Evolutionary conservation across 2,329 filamentous ascomycete species (phyloP), one percentile per base, ranked within the genome.

Genomic region (Neofusicoccum sp.): DNA sequence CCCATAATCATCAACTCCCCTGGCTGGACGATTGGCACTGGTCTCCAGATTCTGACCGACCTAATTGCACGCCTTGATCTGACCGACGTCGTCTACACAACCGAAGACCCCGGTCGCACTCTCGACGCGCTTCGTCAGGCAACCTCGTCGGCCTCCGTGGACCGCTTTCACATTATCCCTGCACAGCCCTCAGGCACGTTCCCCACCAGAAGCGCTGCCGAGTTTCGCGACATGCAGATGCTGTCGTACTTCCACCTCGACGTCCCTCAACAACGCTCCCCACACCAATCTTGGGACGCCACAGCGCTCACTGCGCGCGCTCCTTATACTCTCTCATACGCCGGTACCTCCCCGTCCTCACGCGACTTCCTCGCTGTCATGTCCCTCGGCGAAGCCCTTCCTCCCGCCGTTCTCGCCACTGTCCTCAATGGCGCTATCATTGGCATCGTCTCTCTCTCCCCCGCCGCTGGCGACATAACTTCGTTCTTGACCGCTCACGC

Each of bases 241-340:
- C 87, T 91, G 81, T 87, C 89, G 0, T 93, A 93, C 67, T 91
- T 93, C 68, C 90, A 93, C 69, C 65, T 78, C 8, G 68, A 73
- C 16, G 48, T 62, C 40, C 69, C 65, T 43, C 33, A 51, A 49
- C 60, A 61, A 31, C 58, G 47, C 31, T 62, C 61, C 24, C 65
- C 66, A 43, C 53, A 66, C 43, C 64, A 63, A 64, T 58, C 69
- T 45, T 90, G 86, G 83, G 75, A 81, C 56, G 62, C 79, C 0
- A 77, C 75, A 0, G 82, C 88, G 0, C 73, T 93, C 7, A 84
- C 84, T 1, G 75, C 78, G 0, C 66, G 82, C 6, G 71, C 79
- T 0, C 89, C 89, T 0, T 87, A 85, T 80, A 74, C 84, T 38
- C 84, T 92, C 26, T 75, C 73, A 3, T 93, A 90, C 66, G 73